phyloP scores from a whole-genome alignment of 306 rosid genomes.

The Echinosophora koreensis region DNA sequence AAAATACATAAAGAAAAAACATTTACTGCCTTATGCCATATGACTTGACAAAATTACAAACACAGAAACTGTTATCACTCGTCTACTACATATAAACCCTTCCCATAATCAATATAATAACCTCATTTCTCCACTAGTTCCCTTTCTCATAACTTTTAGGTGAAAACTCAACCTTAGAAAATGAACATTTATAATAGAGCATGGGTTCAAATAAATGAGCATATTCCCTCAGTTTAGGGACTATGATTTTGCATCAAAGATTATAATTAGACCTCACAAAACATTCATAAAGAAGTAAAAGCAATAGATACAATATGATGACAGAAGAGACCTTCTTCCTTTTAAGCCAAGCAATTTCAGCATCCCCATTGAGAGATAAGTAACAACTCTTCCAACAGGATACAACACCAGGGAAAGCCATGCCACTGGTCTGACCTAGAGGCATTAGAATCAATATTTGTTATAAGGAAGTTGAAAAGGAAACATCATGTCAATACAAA shows the following conservation, averaged over 20 bases:
- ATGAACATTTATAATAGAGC: conserved; percentile 12
- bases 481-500: conserved; percentile 34
- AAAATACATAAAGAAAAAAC: neutral
- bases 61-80: conserved; percentile 18
- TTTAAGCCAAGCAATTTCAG: conserved; percentile 91
- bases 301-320: conserved; percentile 25
- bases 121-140: neutral
- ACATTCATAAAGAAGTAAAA: conserved; percentile 27
- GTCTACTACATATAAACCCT: conserved; percentile 20
- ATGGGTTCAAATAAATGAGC: conserved; percentile 20
- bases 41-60: conserved; percentile 29
- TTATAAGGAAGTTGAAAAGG: conserved; percentile 39
- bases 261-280: conserved; percentile 35
- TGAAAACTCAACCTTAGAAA: conserved; percentile 28
- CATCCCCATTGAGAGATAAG: conserved; percentile 97
- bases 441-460: conserved; percentile 50
- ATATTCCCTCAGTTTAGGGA: conserved; percentile 25
- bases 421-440: conserved; percentile 98
- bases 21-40: neutral
- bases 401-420: conserved; percentile 96
- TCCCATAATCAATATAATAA: conserved; percentile 36
- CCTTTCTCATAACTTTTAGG: conserved; percentile 16
- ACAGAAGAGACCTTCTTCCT: conserved; percentile 80
- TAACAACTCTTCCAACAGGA: conserved; percentile 94
- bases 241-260: conserved; percentile 30